Evolutionary conservation across 2,329 filamentous ascomycete species (phyloP).

Genomic region (Lachnellula suecica): DNA sequence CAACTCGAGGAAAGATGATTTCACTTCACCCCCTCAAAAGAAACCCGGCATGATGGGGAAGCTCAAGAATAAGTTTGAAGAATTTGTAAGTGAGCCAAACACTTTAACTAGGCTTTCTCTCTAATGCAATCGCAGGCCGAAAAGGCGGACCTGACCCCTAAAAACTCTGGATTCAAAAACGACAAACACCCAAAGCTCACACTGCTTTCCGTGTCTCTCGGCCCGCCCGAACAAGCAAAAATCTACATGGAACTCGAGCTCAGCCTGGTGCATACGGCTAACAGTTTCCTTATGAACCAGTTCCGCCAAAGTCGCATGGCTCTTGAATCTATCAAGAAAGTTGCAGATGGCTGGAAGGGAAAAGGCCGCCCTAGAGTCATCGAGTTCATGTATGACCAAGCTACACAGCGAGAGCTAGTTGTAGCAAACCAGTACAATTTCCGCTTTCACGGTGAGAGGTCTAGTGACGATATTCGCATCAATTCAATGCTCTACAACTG

Average conservation of each 20-base stretch:
- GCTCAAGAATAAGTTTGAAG: conserved; percentile 29
- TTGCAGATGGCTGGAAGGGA: conserved; percentile 37
- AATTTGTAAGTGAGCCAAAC: conserved; percentile 25
- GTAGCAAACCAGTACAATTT: conserved; percentile 43
- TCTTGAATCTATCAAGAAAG: conserved; percentile 30
- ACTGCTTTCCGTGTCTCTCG: conserved; percentile 26
- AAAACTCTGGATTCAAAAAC: conserved; percentile 2
- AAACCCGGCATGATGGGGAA: conserved; percentile 29
- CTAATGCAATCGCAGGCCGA: conserved; percentile 24
- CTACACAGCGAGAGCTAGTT: conserved; percentile 48
- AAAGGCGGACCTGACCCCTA: conserved; percentile 29
- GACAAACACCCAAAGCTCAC: conserved; percentile 18
- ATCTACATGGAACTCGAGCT: conserved; percentile 32
- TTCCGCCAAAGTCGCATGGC: conserved; percentile 31
- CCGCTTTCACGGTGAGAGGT: conserved; percentile 42
- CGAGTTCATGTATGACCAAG: conserved; percentile 52
- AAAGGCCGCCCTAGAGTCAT: conserved; percentile 47
- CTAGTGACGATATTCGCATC: conserved; percentile 38
- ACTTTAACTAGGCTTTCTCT: background rate
- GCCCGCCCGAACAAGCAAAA: conserved; percentile 28
- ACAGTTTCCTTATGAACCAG: conserved; percentile 33
- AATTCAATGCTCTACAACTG: conserved; percentile 45
- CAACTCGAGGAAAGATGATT: conserved; percentile 9
- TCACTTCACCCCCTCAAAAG: conserved; percentile 6
- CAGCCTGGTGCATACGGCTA: conserved; percentile 31